Base-by-base conservation (phyloP, 1,284 basidiomycete genomes). In the Filobasidium uniguttulatum region DNA sequence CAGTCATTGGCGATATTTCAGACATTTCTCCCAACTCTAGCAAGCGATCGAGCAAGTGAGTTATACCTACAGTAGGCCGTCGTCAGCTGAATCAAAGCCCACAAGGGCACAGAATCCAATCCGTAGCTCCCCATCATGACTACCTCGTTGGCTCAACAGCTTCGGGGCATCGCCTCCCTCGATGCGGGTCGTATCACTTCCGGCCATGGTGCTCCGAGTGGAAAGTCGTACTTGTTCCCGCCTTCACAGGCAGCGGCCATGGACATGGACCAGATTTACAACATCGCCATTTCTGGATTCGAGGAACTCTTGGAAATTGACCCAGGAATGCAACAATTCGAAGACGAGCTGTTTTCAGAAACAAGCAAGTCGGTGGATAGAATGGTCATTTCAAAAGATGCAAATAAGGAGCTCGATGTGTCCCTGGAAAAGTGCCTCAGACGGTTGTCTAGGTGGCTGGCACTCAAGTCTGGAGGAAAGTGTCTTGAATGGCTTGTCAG, bases 401-500 rank as follows among this genome's bases (percentile, higher is more conserved):
- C 78, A 53, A 82, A 80, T 53, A 72, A 71, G 3, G 71, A 72
- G 2, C 73, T 96, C 48, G 72, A 75, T 38, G 41, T 30, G n/a
- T 54, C 55, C 0, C 53, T 70, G 30, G 61, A 49, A 15, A 72
- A 72, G 7, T 85, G 88, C 58, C 64, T 97, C 30, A 68, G 77
- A 34, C 67, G 82, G 29, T 71, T 98, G 2, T 85, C 86, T 1
- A 81, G 80, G 15, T 85, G 83, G 72, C 69, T 98, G 31, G 75
- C 89, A 65, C 82, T 90, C 49, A 75, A 80, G 49, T 83, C 87
- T 1, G 78, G 86, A 0, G 82, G 82, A 34, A 90, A 85, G 67
- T 79, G 86, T n/a, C 64, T 99, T 29, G 93, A 99, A 65, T 99
- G 93, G 93, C 77, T 98, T 22, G 86, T 98, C 3, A 74, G 88